Evolutionary conservation across 1,284 basidiomycete species (phyloP), one percentile per base, ranked within the genome.

Genomic region (Cryptococcus sp.): DNA sequence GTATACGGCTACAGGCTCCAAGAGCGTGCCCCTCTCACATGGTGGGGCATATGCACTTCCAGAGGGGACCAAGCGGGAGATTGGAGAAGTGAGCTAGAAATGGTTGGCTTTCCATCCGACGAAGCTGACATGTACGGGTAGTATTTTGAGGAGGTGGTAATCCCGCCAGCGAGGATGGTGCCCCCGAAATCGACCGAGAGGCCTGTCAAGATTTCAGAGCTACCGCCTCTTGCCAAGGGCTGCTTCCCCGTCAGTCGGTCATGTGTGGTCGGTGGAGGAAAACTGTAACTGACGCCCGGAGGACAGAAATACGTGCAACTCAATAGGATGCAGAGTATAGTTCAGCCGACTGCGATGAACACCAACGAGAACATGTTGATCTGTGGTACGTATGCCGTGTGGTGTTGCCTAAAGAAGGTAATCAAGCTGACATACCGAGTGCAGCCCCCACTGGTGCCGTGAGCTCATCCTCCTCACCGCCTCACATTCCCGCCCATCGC

Each of bases 281-380:
- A 36, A 13, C 20, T 38, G 28, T 9, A 47, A 18, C 37, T 47
- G 23, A 44, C 9, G 5, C 7, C 28, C 9, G 28, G 28, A 33
- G 28, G 9, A 33, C 55, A 93, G 86, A 90, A 90, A 24, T 98
- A 98, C 72, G 80, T 82, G 46, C 82, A 86, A 18, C 81, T 99
- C 61, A 99, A 99, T 72, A 84, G 96, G 61, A 88, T 99, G 60
- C 96, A 99, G 73, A 95, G 91, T 7, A 91, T 96, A 55, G 88
- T 98, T 13, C 98, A 89, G 76, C 88, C 90, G 0, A 90, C 91
- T 2, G 96, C 94, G 1, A 98, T 97, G 78, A 81, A 84, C 21
- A 89, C 91, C 1, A 98, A 97, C 65, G 96, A 98, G 77, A 98
- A 98, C 70, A 85, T 99, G 80, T 85, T 99, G 39, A 83, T 99